Evolutionary conservation across 2,329 filamentous ascomycete genomes (phyloP).

Genomic region (Emmonsiellopsis sp.): DNA sequence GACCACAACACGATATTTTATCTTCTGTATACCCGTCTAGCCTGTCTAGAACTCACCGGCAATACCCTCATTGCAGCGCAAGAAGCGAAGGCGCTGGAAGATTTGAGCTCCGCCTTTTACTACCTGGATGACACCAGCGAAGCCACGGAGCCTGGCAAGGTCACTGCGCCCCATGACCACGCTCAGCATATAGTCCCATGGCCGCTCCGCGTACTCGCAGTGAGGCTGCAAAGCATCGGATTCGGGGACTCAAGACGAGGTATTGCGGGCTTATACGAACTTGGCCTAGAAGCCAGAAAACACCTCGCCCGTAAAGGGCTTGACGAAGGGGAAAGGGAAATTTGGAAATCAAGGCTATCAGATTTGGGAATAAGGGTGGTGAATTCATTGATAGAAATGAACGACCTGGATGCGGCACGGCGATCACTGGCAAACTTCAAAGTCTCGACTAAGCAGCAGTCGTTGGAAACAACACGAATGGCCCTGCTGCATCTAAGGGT

Average conservation of each 20-base stretch:
- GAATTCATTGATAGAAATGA: conserved; percentile 55
- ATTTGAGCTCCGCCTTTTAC: conserved; percentile 50
- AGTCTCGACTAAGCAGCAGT: conserved; percentile 20
- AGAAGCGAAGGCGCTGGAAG: conserved; percentile 55
- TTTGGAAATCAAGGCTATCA: conserved; percentile 64
- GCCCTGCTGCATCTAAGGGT: conserved; percentile 68
- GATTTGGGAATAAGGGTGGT: conserved; percentile 63
- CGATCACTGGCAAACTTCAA: conserved; percentile 59
- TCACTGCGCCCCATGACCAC: conserved; percentile 43
- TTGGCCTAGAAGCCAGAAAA: conserved; percentile 66
- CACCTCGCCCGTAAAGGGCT: conserved; percentile 45
- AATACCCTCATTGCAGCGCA: conserved; percentile 59
- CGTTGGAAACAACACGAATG: conserved; percentile 30
- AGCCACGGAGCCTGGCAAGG: conserved; percentile 44
- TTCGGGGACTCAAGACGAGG: conserved; percentile 76
- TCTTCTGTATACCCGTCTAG: conserved; percentile 70
- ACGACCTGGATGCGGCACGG: conserved; percentile 71
- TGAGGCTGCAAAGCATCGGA: conserved; percentile 75
- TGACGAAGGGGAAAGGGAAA: conserved; percentile 46
- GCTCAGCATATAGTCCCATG: conserved; percentile 68
- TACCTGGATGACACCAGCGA: conserved; percentile 27
- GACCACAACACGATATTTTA: conserved; percentile 62
- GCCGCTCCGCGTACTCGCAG: conserved; percentile 72
- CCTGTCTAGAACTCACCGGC: conserved; percentile 72
- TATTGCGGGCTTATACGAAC: conserved; percentile 83